Evolutionary conservation across 345 rosid species (phyloP), one percentile per base, ranked within the genome.

Genomic region (Eucalyptus cloeziana): DNA sequence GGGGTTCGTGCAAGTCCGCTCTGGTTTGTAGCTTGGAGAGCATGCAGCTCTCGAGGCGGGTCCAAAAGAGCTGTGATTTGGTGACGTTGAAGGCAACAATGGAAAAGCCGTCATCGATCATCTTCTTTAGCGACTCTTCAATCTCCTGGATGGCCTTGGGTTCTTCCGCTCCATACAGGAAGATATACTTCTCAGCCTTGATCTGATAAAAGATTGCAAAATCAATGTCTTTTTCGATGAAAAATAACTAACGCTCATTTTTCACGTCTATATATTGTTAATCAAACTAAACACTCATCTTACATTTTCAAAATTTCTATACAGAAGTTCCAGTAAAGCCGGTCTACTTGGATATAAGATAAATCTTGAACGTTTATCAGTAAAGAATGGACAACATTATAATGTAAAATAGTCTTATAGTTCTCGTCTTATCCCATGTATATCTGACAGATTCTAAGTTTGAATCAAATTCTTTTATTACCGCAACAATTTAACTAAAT

Each of bases 81-180:
- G 47, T 51, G 33, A 88, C 86, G 30, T 88, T 88, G 37, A 50
- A 69, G 25, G 64, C 49, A 5, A 79, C 25, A 7, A 71, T 37
- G 62, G 86, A 49, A 51, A 50, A 56, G 31, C 86, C 86, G 15
- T 88, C 86, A 12, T 76, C 86, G 21, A 37, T 30, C 40, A 79
- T 52, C 24, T 71, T 88, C 86, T 79, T 88, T 27, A 71, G 86
- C 30, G 13, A 43, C 12, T 14, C 89, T 21, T 51, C 89, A 2
- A 69, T n/a, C 64, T 79, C 86, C 13, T 88, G 50, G 12, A 33
- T 76, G 37, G 5, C 69, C 7, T 71, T 71, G n/a, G 47, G 51
- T 44, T 89, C 89, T 44, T 89, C 90, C 49, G 90, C 89, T 71
- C 89, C 92, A n/a, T 87, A 89, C 67, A 60, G 31, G 67, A 60